Evolutionary conservation across 2,329 filamentous ascomycete species (phyloP), one percentile per base, ranked within the genome.

Genomic region (Dendrostoma leiphaemia): DNA sequence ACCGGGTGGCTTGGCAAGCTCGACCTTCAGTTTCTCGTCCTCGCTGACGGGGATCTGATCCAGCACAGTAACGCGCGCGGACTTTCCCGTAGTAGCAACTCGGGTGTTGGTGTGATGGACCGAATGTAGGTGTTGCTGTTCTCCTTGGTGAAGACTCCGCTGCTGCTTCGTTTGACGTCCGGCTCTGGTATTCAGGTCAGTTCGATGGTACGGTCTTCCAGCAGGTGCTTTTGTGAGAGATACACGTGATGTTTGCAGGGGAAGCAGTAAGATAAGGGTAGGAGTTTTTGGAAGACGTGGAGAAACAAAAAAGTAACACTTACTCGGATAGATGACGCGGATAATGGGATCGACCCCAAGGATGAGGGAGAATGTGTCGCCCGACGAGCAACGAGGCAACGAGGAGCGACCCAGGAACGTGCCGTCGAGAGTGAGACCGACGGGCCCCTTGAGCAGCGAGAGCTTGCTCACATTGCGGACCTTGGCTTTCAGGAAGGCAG

Each of bases 1-100:
- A 0, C 79, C 81, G 3, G 67, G 67, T 1, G 84, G 83, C 17
- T 68, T 64, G 15, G 75, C 59, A 29, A 85, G 63, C 1, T 78
- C 75, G 8, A 86, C 74, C 4, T 72, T 71, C 6, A 86, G 68
- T 37, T 75, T 71, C 63, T 85, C 82, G 51, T 86, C 82, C 64
- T 85, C 77, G 21, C 77, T 82, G n/a, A 85, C 71, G 3, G 83
- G 84, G 2, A 85, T 71, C 66, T 86, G 83, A 58, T 87, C 84
- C 3, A 82, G 64, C 24, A 86, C 77, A 1, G 78, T 68, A 2
- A 86, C 37, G 1, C 72, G 72, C 13, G 80, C 71, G 0, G 73
- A 63, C 58, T 71, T 71, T 15, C 64, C 65, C 13, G 12, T 13
- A 19, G 31, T 19, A 15, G 38, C 50, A 6, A 69, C 69, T 9